Conservation (phyloP, 169 alveolate species). For the Blepharisma undulans region DNA sequence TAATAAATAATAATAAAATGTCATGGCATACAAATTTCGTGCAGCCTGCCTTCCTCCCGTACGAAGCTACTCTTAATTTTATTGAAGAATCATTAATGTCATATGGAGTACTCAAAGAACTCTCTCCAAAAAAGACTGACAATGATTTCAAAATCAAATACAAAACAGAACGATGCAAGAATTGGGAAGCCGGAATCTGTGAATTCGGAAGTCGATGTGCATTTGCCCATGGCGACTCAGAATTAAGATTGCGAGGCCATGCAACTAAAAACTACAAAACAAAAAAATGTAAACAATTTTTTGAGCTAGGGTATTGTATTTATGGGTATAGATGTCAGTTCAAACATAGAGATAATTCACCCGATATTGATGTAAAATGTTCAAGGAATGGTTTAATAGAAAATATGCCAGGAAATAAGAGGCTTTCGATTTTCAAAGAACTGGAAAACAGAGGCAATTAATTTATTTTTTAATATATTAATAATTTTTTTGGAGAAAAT, state of each 20-base stretch:
- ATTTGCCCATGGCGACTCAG: slow-evolving; percentile 77
- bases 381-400: not conserved
- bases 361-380: not conserved
- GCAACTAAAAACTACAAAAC: slow-evolving; percentile 72
- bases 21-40: not conserved
- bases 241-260: slow-evolving; percentile 59
- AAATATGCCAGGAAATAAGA: not conserved
- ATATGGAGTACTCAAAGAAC: not conserved
- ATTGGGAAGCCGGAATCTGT: slow-evolving; percentile 67
- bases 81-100: not conserved
- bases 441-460: not conserved
- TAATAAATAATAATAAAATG: not conserved
- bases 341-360: slow-evolving; percentile 47
- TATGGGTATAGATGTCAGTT: slow-evolving; percentile 80
- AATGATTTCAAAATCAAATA: slow-evolving; percentile 60
- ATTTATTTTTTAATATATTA: not conserved
- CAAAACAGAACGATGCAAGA: slow-evolving; percentile 68
- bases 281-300: slow-evolving; percentile 73
- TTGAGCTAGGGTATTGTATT: slow-evolving; percentile 68
- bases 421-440: slow-evolving; percentile 20
- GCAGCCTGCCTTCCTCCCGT: not conserved
- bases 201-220: slow-evolving; percentile 71
- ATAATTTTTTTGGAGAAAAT: not conserved
- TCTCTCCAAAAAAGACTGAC: not conserved
- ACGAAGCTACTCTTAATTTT: not conserved